A percentile compares a stretch with the other conserved stretches of the same genome.
phyloP scores from a whole-genome alignment of 129 eudicot species.

The Pulicaria dysenterica region DNA sequence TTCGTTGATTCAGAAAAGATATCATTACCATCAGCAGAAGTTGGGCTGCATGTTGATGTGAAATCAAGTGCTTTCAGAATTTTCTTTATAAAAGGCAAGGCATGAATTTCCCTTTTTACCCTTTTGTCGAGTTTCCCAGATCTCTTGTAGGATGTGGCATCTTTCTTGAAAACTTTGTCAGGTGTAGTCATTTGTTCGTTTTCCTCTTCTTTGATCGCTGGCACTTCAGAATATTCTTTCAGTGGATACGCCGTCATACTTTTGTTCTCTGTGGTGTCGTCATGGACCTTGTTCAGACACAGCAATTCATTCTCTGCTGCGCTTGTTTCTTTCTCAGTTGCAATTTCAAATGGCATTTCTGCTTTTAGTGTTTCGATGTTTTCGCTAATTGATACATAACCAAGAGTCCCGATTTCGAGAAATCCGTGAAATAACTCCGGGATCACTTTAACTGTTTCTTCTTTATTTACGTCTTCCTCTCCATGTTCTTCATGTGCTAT shows the following conservation, averaged over 20 bases:
- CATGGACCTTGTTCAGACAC: conserved; percentile 43
- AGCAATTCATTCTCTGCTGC: conserved; percentile 53
- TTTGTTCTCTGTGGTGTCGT: conserved; percentile 37
- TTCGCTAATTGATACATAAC: conserved; percentile 42
- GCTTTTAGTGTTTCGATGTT: conserved; percentile 64
- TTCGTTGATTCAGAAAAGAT: conserved; percentile 40
- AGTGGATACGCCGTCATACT: conserved; percentile 46
- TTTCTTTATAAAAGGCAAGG: conserved; percentile 51
- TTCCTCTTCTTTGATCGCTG: conserved; percentile 31
- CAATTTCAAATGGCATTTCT: conserved; percentile 30
- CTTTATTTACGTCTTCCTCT: conserved; percentile 26
- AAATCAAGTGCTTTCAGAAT: conserved; percentile 52
- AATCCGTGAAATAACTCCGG: conserved; percentile 53
- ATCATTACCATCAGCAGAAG: conserved; percentile 35
- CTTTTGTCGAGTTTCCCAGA: conserved; percentile 16
- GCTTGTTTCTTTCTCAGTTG: conserved; percentile 36
- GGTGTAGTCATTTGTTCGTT: conserved; percentile 47
- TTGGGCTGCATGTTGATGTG: conserved; percentile 34
- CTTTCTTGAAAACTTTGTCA: conserved; percentile 41
- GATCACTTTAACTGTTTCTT: conserved; percentile 32
- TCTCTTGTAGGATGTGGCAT: conserved; percentile 21
- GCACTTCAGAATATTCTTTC: conserved; percentile 57
- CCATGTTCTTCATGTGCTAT: conserved; percentile 27
- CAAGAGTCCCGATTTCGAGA: conserved; percentile 84
- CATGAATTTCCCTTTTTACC: conserved; percentile 33